These are phyloP conservation scores for Talaromyces albobiverticillius DNA, from an alignment of 2,329 filamentous ascomycete genomes.

Conservation along the genomic window DNA sequence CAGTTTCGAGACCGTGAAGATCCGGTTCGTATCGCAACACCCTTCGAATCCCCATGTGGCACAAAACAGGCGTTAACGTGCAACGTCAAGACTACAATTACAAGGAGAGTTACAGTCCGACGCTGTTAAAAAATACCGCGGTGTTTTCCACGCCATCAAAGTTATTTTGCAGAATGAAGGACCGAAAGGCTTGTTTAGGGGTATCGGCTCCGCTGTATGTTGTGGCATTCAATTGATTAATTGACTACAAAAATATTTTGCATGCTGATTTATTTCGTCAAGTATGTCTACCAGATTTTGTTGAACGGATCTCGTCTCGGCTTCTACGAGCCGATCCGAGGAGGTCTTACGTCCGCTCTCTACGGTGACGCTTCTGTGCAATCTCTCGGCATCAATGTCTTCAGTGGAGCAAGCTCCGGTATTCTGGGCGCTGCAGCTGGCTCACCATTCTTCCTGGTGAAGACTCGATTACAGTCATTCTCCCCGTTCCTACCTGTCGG, in stretches of 20 bases:
- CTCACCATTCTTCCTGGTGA: constrained; percentile 96
- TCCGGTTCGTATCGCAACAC: constrained; percentile 61
- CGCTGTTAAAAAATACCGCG: constrained; percentile 83
- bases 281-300: constrained; percentile 93
- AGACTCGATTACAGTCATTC: constrained; percentile 91
- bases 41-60: not conserved
- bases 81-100: constrained; percentile 70
- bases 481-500: constrained; percentile 90
- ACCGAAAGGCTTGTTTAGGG: constrained; percentile 77
- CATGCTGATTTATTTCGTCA: constrained; percentile 13
- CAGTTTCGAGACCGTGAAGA: constrained; percentile 98
- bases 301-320: constrained; percentile 95
- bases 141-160: constrained; percentile 84
- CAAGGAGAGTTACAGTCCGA: constrained; percentile 91
- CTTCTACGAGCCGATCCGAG: constrained; percentile 94
- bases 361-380: constrained; percentile 73
- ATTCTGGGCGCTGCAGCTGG: constrained; percentile 89
- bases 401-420: constrained; percentile 84
- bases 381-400: constrained; percentile 86
- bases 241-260: constrained; percentile 14
- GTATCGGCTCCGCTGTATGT: constrained; percentile 74
- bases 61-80: constrained; percentile 3
- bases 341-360: constrained; percentile 64
- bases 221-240: constrained; percentile 1
- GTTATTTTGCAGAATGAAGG: constrained; percentile 93